phyloP scores from a whole-genome alignment of 257 asterid genomes.

The Solanum acaule region DNA sequence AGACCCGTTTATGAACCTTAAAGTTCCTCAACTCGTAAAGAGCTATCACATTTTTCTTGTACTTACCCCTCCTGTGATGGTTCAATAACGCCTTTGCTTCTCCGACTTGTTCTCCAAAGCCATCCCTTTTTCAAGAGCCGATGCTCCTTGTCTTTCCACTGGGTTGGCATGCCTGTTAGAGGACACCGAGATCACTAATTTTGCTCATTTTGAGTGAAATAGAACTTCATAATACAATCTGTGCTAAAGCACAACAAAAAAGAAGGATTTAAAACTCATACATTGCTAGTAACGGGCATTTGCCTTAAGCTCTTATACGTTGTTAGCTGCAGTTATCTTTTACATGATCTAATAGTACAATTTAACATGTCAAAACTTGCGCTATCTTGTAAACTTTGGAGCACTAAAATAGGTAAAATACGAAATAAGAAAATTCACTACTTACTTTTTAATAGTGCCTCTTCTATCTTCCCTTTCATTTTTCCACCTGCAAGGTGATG shows the following conservation, averaged over 20 bases:
- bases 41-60: background rate
- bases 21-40: background rate
- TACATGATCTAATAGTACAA: background rate
- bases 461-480: background rate
- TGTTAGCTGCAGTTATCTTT: background rate
- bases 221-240: background rate
- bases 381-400: background rate
- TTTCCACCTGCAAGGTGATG: background rate
- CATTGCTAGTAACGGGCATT: background rate
- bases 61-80: background rate
- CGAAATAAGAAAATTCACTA: background rate
- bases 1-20: background rate
- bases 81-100: background rate
- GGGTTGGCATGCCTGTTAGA: background rate
- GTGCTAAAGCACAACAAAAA: background rate
- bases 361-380: background rate
- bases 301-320: background rate
- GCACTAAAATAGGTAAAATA: background rate
- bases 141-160: background rate
- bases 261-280: background rate
- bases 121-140: background rate
- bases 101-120: background rate
- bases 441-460: background rate
- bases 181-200: background rate
- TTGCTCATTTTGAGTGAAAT: background rate